Conservation (phyloP, 352 stramenopile genomes). For the Globisporangium nodosum region DNA sequence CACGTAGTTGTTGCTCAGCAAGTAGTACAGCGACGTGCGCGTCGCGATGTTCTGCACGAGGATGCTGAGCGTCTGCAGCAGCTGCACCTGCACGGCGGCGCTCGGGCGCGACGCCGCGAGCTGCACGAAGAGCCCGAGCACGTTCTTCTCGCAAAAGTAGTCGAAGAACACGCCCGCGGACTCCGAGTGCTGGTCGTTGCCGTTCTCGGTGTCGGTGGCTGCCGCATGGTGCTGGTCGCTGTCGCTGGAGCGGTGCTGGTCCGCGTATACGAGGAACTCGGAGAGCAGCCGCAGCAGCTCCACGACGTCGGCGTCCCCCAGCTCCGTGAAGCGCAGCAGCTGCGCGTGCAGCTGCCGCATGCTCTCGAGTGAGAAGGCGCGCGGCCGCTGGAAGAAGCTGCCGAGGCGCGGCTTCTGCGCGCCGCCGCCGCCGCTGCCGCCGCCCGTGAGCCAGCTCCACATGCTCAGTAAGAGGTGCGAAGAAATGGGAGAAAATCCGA, state of each 20-base stretch:
- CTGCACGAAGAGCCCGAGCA: constrained; percentile 89
- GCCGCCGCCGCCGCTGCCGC: constrained; percentile 2
- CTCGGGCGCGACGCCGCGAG: constrained; percentile 48
- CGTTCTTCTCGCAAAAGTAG: constrained; percentile 97
- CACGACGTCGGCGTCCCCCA: constrained; percentile 72
- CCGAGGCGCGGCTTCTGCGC: constrained; percentile 9
- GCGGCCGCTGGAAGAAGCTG: constrained; percentile 17
- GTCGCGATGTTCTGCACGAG: constrained; percentile 89
- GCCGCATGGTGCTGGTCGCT: constrained; percentile 8
- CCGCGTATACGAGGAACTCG: constrained; percentile 87
- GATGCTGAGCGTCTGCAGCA: constrained; percentile 91
- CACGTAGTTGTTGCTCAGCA: constrained; percentile 94
- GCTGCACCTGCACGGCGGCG: constrained; percentile 85
- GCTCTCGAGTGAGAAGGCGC: constrained; percentile 62
- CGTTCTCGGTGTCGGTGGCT: not conserved
- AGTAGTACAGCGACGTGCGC: constrained; percentile 90
- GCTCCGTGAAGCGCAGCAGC: constrained; percentile 40
- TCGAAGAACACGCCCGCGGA: constrained; percentile 85
- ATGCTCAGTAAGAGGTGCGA: constrained; percentile 8
- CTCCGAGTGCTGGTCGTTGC: constrained; percentile 11
- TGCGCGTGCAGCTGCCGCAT: constrained; percentile 76
- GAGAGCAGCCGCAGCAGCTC: constrained; percentile 75
- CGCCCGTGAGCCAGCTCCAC: constrained; percentile 41
- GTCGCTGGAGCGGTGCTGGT: constrained; percentile 44
- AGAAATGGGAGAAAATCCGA: too few species aligned